Evolutionary conservation across 306 rosid species (phyloP).

Genomic region (Pterocarpus santalinus): DNA sequence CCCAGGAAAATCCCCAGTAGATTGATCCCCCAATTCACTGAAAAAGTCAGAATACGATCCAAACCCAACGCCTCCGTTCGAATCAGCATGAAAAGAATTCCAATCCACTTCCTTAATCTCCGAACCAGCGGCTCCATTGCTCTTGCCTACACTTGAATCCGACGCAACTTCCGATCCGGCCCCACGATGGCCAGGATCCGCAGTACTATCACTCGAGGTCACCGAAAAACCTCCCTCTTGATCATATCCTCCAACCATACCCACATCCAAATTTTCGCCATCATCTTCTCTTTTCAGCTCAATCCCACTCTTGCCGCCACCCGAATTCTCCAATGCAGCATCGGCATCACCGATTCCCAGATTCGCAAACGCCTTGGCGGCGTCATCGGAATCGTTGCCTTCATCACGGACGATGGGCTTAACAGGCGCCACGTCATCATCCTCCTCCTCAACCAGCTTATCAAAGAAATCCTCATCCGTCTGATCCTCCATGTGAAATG

Average conservation of each 20-base stretch:
- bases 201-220: not conserved
- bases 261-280: slow-evolving; percentile 40
- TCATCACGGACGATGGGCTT: slow-evolving; percentile 43
- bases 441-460: slow-evolving; percentile 83
- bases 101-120: slow-evolving; percentile 84
- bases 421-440: slow-evolving; percentile 61
- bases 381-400: slow-evolving; percentile 61
- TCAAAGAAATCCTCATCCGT: slow-evolving; percentile 94
- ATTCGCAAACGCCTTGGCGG: slow-evolving; percentile 59
- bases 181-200: slow-evolving; percentile 46
- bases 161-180: slow-evolving; percentile 45
- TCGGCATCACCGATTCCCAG: slow-evolving; percentile 54
- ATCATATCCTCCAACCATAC: slow-evolving; percentile 33
- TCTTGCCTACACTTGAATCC: slow-evolving; percentile 40
- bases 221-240: slow-evolving; percentile 49
- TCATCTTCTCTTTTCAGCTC: slow-evolving; percentile 41
- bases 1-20: slow-evolving; percentile 50
- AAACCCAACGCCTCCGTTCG: slow-evolving; percentile 62
- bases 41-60: slow-evolving; percentile 82
- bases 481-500: slow-evolving; percentile 89
- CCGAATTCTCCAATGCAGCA: slow-evolving; percentile 53
- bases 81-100: slow-evolving; percentile 74
- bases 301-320: slow-evolving; percentile 34
- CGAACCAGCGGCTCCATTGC: slow-evolving; percentile 42
- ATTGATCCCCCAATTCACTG: slow-evolving; percentile 60